A percentile compares a stretch with the other conserved stretches of the same genome.
Evolutionary conservation across 352 stramenopile genomes (phyloP).

Genomic region (Phytophthora tubulina): DNA sequence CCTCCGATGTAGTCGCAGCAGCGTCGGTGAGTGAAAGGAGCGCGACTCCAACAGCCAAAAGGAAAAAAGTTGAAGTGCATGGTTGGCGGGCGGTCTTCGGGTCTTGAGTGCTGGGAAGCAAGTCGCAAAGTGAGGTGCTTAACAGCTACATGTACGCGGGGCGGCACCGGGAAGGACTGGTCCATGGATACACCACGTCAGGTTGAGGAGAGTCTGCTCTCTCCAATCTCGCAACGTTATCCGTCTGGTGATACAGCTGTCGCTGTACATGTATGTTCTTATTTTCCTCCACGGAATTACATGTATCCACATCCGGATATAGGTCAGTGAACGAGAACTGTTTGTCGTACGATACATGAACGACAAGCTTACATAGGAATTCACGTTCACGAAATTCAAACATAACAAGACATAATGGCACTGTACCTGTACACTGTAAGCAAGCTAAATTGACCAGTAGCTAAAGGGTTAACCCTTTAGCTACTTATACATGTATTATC

Average conservation of each 20-base stretch:
- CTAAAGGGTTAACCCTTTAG: too few relatives aligned
- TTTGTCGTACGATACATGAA: too few relatives aligned
- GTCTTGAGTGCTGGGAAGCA: background rate
- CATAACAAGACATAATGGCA: too few relatives aligned
- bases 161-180: too few relatives aligned
- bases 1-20: background rate
- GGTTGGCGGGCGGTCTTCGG: background rate
- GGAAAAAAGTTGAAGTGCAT: background rate
- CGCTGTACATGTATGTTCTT: too few relatives aligned
- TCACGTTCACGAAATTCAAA: too few relatives aligned
- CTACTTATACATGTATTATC: too few relatives aligned
- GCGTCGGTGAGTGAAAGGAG: background rate
- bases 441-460: too few relatives aligned
- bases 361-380: too few relatives aligned
- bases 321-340: too few relatives aligned
- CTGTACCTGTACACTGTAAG: too few relatives aligned
- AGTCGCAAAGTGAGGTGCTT: slow-evolving; percentile 9
- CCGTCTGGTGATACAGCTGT: background rate
- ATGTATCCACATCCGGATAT: background rate
- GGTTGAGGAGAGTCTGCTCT: background rate
- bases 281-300: background rate
- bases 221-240: background rate
- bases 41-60: background rate
- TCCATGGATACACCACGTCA: background rate
- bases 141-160: background rate